These are phyloP conservation scores for Metschnikowia sp. DNA, from an alignment of 805 yeast species.

Conservation along the genomic window DNA sequence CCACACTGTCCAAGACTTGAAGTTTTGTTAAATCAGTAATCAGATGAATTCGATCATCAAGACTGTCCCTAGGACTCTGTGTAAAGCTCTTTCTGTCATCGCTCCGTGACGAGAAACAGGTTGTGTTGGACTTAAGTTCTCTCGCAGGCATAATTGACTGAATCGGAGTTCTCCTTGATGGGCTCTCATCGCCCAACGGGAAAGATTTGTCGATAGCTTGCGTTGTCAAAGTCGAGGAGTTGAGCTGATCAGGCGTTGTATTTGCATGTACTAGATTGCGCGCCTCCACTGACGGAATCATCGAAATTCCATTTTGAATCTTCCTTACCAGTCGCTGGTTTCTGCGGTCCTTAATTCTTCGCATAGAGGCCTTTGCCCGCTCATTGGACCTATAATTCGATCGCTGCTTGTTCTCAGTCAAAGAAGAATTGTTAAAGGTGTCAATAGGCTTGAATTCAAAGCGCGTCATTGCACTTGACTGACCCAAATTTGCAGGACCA, in stretches of 20 bases:
- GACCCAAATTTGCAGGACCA: constrained; percentile 22
- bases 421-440: constrained; percentile 8
- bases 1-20: not conserved
- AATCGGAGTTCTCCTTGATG: not conserved
- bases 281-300: constrained; percentile 1
- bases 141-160: not conserved
- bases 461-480: constrained; percentile 14
- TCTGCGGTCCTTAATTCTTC: constrained; percentile 58
- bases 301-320: constrained; percentile 10
- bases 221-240: not conserved
- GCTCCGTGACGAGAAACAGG: not conserved
- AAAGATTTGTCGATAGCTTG: not conserved
- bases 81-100: not conserved
- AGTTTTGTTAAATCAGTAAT: not conserved
- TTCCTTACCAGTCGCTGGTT: constrained; percentile 41
- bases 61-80: not conserved
- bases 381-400: constrained; percentile 44
- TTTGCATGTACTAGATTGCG: not conserved
- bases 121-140: constrained; percentile 1
- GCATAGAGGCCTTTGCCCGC: constrained; percentile 62
- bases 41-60: not conserved
- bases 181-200: not conserved
- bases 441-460: constrained; percentile 18
- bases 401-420: constrained; percentile 15
- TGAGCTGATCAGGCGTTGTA: not conserved